Conservation (phyloP, 1,284 basidiomycete genomes). For the Moesziomyces sp. region DNA sequence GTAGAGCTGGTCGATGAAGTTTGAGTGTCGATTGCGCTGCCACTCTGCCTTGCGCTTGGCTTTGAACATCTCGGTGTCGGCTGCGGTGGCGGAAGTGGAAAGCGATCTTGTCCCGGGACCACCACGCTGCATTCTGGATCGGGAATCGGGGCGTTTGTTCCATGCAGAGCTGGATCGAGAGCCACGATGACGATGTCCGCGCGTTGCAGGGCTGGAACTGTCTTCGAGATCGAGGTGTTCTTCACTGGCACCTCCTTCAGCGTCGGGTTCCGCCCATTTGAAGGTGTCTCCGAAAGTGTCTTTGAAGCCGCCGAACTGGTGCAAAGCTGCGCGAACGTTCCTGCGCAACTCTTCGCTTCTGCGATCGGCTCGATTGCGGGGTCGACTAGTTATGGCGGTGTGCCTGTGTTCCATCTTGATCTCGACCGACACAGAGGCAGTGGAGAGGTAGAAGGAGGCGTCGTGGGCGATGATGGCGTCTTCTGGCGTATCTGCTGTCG, state of each 20-base stretch:
- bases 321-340: slow-evolving; percentile 18
- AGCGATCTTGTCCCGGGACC: slow-evolving; percentile 1
- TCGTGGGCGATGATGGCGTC: slow-evolving; percentile 35
- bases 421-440: slow-evolving; percentile 11
- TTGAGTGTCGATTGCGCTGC: slow-evolving; percentile 51
- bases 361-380: slow-evolving; percentile 1
- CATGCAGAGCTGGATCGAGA: too few relatives aligned
- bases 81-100: slow-evolving; percentile 11
- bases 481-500: slow-evolving; percentile 16
- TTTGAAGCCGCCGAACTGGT: slow-evolving; percentile 37
- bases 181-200: too few relatives aligned
- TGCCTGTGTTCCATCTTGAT: slow-evolving; percentile 41
- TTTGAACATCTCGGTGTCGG: slow-evolving; percentile 19
- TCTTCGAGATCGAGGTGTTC: too few relatives aligned
- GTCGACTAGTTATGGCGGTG: slow-evolving; percentile 6
- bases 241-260: too few relatives aligned
- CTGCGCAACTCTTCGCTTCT: background rate
- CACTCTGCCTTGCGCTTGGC: slow-evolving; percentile 56
- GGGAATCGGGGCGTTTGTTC: too few relatives aligned
- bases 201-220: too few relatives aligned
- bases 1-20: slow-evolving; percentile 61
- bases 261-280: too few relatives aligned
- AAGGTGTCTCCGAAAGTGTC: slow-evolving; percentile 5
- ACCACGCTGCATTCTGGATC: too few relatives aligned
- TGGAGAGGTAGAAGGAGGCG: slow-evolving; percentile 31